phyloP scores from a whole-genome alignment of 1,284 basidiomycete species.

The Pseudozyma flocculosa region DNA sequence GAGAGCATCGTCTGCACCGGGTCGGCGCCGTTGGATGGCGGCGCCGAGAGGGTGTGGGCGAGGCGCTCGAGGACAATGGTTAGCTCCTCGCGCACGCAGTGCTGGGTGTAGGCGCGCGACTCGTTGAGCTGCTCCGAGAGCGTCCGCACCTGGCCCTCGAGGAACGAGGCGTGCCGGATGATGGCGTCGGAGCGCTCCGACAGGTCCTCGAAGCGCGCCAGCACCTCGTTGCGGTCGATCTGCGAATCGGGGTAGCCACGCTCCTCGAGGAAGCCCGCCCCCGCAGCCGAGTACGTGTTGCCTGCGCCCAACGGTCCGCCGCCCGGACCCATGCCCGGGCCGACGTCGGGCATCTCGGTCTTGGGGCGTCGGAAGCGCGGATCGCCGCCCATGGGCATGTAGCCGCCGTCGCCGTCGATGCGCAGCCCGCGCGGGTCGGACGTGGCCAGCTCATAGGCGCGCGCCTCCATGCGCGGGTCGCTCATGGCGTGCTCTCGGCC shows the following conservation, averaged over 20 bases:
- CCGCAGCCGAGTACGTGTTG: conserved; percentile 1
- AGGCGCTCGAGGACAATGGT: conserved; percentile 24
- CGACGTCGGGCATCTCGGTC: background rate
- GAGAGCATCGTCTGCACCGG: conserved; percentile 13
- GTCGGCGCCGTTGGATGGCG: conserved; percentile 14
- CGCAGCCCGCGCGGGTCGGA: conserved; percentile 13
- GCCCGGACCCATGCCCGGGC: conserved; percentile 2
- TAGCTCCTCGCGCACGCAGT: conserved; percentile 25
- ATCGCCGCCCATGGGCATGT: background rate
- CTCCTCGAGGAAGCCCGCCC: conserved; percentile 2
- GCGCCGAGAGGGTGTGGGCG: conserved; percentile 13
- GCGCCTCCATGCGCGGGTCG: conserved; percentile 22
- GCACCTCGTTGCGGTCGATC: conserved; percentile 20
- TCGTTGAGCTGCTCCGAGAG: conserved; percentile 39
- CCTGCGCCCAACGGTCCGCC: too few species aligned
- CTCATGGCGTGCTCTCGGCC: conserved; percentile 18
- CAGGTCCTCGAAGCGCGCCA: conserved; percentile 41
- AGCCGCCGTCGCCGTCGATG: conserved; percentile 7
- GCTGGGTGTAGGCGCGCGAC: conserved; percentile 15
- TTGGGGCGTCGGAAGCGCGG: background rate
- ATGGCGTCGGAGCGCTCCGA: conserved; percentile 52
- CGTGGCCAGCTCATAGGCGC: conserved; percentile 14
- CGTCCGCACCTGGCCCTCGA: conserved; percentile 43
- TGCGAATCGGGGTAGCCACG: conserved; percentile 5
- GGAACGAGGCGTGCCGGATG: conserved; percentile 50